Evolutionary conservation across 768 basidiomycete species (phyloP).

Genomic region (Collybiopsis luxurians): DNA sequence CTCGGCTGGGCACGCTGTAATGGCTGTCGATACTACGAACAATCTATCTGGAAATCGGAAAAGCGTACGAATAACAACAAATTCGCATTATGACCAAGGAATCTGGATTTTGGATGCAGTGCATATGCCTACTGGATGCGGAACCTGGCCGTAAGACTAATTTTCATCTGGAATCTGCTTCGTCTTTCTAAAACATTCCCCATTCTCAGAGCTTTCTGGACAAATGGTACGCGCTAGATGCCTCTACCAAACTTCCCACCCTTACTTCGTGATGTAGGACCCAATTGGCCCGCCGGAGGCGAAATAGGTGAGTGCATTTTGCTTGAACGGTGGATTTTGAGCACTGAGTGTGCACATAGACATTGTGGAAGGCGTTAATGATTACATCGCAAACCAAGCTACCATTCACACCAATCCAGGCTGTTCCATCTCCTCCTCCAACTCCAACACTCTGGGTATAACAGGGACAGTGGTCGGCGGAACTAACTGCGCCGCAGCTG

Average conservation of each 20-base stretch:
- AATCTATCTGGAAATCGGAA: slow-evolving; percentile 64
- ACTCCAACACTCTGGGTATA: slow-evolving; percentile 47
- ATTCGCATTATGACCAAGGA: slow-evolving; percentile 57
- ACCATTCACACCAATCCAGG: slow-evolving; percentile 78
- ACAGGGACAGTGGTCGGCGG: slow-evolving; percentile 65
- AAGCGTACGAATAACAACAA: slow-evolving; percentile 75
- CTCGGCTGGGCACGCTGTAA: slow-evolving; percentile 70
- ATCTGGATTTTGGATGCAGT: slow-evolving; percentile 80
- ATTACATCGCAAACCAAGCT: slow-evolving; percentile 70
- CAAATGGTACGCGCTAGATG: slow-evolving; percentile 20
- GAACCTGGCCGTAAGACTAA: slow-evolving; percentile 64
- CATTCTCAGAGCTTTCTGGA: slow-evolving; percentile 27
- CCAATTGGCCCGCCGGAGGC: slow-evolving; percentile 62
- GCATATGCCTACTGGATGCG: slow-evolving; percentile 75
- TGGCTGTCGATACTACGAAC: slow-evolving; percentile 86
- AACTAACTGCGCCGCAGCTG: slow-evolving; percentile 66
- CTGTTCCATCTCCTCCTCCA: slow-evolving; percentile 56
- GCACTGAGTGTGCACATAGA: slow-evolving; percentile 37
- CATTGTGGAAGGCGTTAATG: slow-evolving; percentile 80
- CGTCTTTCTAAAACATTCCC: too few relatives aligned
- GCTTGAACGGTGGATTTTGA: too few relatives aligned
- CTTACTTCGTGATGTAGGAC: slow-evolving; percentile 31
- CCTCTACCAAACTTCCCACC: background rate
- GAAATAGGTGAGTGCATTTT: slow-evolving; percentile 44
- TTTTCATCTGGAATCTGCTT: slow-evolving; percentile 1